phyloP scores from a whole-genome alignment of 2,329 filamentous ascomycete species.

The Fusarium xylarioides region DNA sequence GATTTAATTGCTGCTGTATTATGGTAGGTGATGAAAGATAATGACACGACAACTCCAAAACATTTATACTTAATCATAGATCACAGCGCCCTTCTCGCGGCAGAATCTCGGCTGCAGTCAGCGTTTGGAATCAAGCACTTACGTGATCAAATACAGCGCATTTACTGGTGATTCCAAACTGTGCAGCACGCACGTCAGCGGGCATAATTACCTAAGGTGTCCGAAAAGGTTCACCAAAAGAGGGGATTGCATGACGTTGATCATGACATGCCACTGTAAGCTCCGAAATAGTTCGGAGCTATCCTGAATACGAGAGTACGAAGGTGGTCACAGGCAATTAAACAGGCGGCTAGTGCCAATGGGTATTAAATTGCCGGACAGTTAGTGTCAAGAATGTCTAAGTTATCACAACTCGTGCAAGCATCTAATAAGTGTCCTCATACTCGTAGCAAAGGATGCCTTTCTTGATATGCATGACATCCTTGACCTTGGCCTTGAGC shows the following conservation, averaged over 20 bases:
- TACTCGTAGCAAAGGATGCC: slow-evolving; percentile 16
- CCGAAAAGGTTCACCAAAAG: neutral
- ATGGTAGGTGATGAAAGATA: neutral
- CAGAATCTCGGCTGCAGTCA: neutral
- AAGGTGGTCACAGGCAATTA: neutral
- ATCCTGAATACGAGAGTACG: neutral
- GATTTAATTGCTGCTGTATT: neutral
- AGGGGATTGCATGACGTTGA: neutral
- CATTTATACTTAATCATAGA: neutral
- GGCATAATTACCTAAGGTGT: neutral
- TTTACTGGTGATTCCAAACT: neutral
- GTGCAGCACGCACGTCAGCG: neutral
- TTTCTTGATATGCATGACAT: slow-evolving; percentile 25
- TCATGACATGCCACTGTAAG: neutral
- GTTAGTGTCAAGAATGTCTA: neutral
- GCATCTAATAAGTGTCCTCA: slow-evolving; percentile 1
- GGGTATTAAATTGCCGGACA: neutral
- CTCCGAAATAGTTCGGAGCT: neutral
- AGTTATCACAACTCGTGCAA: neutral
- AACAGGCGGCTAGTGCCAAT: neutral
- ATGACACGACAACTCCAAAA: neutral
- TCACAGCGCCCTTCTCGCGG: slow-evolving; percentile 5
- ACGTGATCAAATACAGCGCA: neutral
- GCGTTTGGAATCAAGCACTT: neutral
- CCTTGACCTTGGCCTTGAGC: slow-evolving; percentile 10